A percentile compares a stretch with the other conserved stretches of the same genome.
These are phyloP conservation scores for Linderina pennispora DNA, from an alignment of 192 early-diverging fungal species.

Conservation along the genomic window DNA sequence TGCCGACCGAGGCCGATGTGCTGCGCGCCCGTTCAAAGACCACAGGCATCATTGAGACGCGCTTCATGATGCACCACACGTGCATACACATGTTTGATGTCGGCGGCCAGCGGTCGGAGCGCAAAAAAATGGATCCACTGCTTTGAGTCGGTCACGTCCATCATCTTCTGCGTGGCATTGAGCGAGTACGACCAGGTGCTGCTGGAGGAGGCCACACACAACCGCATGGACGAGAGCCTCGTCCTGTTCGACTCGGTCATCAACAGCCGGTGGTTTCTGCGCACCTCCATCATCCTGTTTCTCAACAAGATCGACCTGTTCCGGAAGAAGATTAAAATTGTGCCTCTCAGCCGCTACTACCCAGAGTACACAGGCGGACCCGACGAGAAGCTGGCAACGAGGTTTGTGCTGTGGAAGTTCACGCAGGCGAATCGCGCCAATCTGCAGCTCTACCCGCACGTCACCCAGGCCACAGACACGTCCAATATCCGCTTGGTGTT, in stretches of 20 bases:
- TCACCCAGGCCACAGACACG: conserved; percentile 91
- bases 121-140: conserved; percentile 86
- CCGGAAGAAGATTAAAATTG: conserved; percentile 66
- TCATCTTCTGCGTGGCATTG: conserved; percentile 90
- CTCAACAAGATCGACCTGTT: conserved; percentile 94
- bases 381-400: conserved; percentile 76
- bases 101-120: conserved; percentile 77
- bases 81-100: conserved; percentile 91
- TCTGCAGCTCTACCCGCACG: conserved; percentile 77
- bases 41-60: conserved; percentile 93
- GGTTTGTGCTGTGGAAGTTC: conserved; percentile 86
- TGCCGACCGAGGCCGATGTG: conserved; percentile 92
- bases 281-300: conserved; percentile 88
- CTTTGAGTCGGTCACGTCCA: conserved; percentile 81
- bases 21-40: conserved; percentile 96
- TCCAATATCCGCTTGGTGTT: conserved; percentile 85
- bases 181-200: conserved; percentile 92
- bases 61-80: conserved; percentile 86
- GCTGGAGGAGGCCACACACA: conserved; percentile 79
- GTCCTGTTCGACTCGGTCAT: conserved; percentile 87
- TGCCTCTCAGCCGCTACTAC: conserved; percentile 77
- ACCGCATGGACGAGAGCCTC: conserved; percentile 88
- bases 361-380: conserved; percentile 78
- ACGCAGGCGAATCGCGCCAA: conserved; percentile 77
- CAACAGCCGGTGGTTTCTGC: conserved; percentile 89